Conservation (phyloP, 2,329 filamentous ascomycete species). For the Ploettnerulaceae sp. region DNA sequence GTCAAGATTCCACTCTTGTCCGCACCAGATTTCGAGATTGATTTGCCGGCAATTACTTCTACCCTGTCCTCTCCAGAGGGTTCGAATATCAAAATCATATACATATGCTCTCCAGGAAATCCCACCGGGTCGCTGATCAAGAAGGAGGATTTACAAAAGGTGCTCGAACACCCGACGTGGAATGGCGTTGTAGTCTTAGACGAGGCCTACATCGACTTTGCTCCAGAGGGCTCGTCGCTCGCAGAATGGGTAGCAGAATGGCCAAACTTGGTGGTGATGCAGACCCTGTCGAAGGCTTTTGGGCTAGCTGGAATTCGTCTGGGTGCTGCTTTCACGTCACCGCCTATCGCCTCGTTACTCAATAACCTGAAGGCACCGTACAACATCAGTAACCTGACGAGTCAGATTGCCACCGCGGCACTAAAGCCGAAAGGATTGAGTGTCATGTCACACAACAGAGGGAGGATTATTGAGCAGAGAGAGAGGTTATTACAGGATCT, state of each 20-base stretch:
- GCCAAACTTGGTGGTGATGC: conserved; percentile 96
- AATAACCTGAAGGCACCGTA: conserved; percentile 96
- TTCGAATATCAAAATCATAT: conserved; percentile 74
- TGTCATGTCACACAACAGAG: conserved; percentile 66
- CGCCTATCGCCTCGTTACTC: conserved; percentile 70
- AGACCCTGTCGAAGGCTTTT: conserved; percentile 97
- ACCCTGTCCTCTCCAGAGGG: conserved; percentile 55
- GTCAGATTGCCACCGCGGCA: conserved; percentile 70
- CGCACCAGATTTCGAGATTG: conserved; percentile 67
- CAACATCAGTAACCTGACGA: conserved; percentile 87
- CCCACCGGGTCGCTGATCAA: conserved; percentile 76
- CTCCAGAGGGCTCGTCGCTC: conserved; percentile 70
- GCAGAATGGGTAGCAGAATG: conserved; percentile 89
- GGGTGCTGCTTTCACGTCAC: conserved; percentile 75
- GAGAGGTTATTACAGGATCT: conserved; percentile 70
- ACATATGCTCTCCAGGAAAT: conserved; percentile 93
- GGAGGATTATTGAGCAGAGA: conserved; percentile 69
- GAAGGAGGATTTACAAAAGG: conserved; percentile 65
- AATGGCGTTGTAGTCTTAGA: conserved; percentile 92
- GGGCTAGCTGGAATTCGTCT: conserved; percentile 90
- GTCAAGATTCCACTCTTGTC: conserved; percentile 79
- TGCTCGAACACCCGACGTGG: conserved; percentile 86
- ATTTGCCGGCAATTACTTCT: conserved; percentile 62
- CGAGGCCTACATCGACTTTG: conserved; percentile 96
- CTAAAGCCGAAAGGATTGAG: conserved; percentile 62